Evolutionary conservation across 768 basidiomycete genomes (phyloP), one percentile per base, ranked within the genome.

Genomic region (Tubosaeta sp.): DNA sequence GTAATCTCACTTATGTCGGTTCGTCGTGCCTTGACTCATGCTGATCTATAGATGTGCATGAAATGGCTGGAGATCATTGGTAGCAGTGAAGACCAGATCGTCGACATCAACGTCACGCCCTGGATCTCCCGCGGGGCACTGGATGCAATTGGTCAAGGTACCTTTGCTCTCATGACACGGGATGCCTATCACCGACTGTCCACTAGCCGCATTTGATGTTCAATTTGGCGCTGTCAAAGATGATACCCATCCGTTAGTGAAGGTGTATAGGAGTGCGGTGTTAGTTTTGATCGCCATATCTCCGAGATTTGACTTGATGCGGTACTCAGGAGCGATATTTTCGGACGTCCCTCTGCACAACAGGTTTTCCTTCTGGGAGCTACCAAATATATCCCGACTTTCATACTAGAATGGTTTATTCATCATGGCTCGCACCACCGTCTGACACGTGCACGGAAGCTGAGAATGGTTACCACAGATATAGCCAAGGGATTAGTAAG

Each of bases 131-230:
- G 75, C 7, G 75, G 75, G 3, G 74, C 77, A 6, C 56, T 81
- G 47, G 80, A 80, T 64, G 73, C 77, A 13, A 76, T 81, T 50
- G 80, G 77, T 7, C 68, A 73, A 62, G 77, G 79, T 77, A 63
- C 34, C 19, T 22, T 19, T 8, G 4, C 31, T 39, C 1, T 14
- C 3, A n/a, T 31, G n/a, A 38, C 13, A n/a, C 5, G 10, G 6
- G 25, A 19, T 22, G 43, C 17, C 13, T 12, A 17, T n/a, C 16
- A 16, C 8, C 5, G 17, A 32, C 25, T 17, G 13, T 27, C 27
- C 17, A 25, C 26, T 22, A 68, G 79, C 74, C 46, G 78, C 76
- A 37, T 81, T 81, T 53, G 79, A 79, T 48, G 73, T 80, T 56
- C 70, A 69, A 31, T 80, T 81, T 37, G 45, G 32, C 2, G 35